phyloP scores from a whole-genome alignment of 352 stramenopile genomes.

The Globisporangium barbulae region DNA sequence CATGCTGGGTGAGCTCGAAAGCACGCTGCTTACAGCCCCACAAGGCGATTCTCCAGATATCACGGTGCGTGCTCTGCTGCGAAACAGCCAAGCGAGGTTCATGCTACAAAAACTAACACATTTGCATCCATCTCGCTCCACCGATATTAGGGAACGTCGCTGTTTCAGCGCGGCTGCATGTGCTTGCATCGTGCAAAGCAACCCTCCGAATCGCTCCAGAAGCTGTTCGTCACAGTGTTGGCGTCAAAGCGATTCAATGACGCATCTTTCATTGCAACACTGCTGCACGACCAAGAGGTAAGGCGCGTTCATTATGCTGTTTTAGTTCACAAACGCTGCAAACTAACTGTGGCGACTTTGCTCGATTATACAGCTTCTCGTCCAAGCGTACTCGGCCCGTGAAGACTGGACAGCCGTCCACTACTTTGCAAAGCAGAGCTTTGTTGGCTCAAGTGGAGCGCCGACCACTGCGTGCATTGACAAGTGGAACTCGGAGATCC shows the following conservation, averaged over 20 bases:
- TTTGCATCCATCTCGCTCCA: not conserved
- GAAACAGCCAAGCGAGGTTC: not conserved
- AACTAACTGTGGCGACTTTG: not conserved
- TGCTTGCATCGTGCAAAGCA: conserved; percentile 35
- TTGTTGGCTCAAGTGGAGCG: not conserved
- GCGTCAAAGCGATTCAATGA: conserved; percentile 30
- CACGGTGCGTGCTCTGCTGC: conserved; percentile 25
- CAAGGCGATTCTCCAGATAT: conserved; percentile 37
- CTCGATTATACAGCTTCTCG: conserved; percentile 8
- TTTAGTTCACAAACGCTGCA: not conserved
- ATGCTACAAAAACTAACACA: not conserved
- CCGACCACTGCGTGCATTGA: not conserved
- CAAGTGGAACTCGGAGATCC: conserved; percentile 16
- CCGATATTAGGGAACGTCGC: conserved; percentile 39
- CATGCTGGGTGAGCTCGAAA: conserved; percentile 32
- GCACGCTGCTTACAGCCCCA: conserved; percentile 22
- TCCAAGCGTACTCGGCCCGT: conserved; percentile 12
- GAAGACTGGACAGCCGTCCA: conserved; percentile 17
- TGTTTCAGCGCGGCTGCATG: conserved; percentile 55
- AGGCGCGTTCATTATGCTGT: not conserved
- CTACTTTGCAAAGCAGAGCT: conserved; percentile 7
- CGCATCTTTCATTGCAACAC: conserved; percentile 46
- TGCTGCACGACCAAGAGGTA: conserved; percentile 36
- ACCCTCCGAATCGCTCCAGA: conserved; percentile 17
- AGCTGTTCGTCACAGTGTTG: conserved; percentile 22